These are phyloP conservation scores for Backusella australiensis DNA, from an alignment of 192 early-diverging fungal genomes.

Conservation along the genomic window DNA sequence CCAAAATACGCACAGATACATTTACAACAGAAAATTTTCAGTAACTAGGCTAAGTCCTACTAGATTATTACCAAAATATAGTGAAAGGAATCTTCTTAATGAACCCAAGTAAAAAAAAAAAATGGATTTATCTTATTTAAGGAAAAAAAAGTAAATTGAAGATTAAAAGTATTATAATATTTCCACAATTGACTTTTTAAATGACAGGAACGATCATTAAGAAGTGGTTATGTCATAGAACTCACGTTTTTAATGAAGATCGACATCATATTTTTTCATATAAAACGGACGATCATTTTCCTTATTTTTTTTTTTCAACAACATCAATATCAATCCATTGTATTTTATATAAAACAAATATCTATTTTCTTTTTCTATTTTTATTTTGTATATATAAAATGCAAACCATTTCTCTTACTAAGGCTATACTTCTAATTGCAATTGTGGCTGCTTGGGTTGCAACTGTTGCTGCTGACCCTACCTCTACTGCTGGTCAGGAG, in stretches of 20 bases:
- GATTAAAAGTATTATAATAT: background rate
- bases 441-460: background rate
- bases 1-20: background rate
- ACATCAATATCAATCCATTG: background rate
- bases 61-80: background rate
- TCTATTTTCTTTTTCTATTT: background rate
- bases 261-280: background rate
- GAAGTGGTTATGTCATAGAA: background rate
- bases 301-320: background rate
- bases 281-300: background rate
- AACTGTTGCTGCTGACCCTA: background rate
- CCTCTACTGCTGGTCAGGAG: background rate
- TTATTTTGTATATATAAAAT: background rate
- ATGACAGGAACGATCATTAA: background rate
- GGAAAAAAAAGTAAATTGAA: background rate
- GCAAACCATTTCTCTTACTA: background rate
- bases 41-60: background rate
- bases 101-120: background rate
- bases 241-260: background rate
- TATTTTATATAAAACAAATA: background rate
- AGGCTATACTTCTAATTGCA: background rate
- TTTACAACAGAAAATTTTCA: background rate
- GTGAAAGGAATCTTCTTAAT: background rate
- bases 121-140: background rate
- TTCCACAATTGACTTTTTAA: background rate